phyloP scores from a whole-genome alignment of 1,284 basidiomycete genomes.

The Gymnopus androsaceus region DNA sequence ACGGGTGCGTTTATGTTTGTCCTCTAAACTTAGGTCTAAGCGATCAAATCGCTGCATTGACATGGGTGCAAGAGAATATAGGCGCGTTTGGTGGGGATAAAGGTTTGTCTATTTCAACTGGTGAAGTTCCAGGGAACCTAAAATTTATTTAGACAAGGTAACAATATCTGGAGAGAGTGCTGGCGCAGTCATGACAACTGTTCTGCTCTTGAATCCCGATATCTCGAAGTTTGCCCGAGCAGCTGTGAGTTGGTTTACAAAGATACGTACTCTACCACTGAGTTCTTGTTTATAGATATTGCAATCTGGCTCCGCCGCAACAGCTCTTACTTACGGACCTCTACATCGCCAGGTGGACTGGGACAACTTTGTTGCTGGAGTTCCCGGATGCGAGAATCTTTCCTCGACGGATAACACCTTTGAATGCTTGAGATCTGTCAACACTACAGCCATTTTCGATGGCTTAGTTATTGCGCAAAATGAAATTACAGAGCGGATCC shows the following conservation, averaged over 20 bases:
- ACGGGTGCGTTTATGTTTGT: slow-evolving; percentile 29
- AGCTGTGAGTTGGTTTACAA: slow-evolving; percentile 37
- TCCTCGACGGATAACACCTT: slow-evolving; percentile 38
- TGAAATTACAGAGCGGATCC: slow-evolving; percentile 31
- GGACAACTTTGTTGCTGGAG: slow-evolving; percentile 41
- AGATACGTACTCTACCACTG: background rate
- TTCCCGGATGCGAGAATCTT: slow-evolving; percentile 36
- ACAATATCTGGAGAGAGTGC: slow-evolving; percentile 61
- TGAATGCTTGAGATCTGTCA: slow-evolving; percentile 40
- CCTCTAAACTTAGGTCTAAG: slow-evolving; percentile 38
- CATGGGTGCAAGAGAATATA: slow-evolving; percentile 41
- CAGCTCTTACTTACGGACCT: slow-evolving; percentile 32
- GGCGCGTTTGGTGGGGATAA: slow-evolving; percentile 41
- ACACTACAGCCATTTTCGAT: slow-evolving; percentile 36
- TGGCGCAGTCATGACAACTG: slow-evolving; percentile 46
- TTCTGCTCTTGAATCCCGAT: slow-evolving; percentile 44
- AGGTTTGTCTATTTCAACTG: background rate
- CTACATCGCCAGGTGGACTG: slow-evolving; percentile 37
- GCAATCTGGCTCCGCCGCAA: slow-evolving; percentile 43
- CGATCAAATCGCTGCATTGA: slow-evolving; percentile 35
- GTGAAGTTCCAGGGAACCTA: background rate
- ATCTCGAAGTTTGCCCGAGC: slow-evolving; percentile 42
- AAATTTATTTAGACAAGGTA: slow-evolving; percentile 36
- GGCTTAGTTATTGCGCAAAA: slow-evolving; percentile 30
- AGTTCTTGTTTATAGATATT: slow-evolving; percentile 42